These are phyloP conservation scores for Colletotrichum sp. DNA, from an alignment of 2,329 filamentous ascomycete genomes.

Conservation along the genomic window DNA sequence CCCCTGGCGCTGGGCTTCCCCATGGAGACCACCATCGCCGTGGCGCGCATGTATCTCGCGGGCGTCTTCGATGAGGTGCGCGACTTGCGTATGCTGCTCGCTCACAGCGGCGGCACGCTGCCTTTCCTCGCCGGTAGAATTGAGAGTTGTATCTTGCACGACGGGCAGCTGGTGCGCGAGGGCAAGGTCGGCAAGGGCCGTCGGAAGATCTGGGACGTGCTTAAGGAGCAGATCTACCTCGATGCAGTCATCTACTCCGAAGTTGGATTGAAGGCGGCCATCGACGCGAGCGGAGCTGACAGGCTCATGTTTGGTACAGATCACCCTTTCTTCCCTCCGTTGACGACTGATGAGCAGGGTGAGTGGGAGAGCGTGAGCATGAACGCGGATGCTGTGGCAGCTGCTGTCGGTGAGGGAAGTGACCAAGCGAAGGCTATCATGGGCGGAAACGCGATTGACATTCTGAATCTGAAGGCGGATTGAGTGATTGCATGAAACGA, in stretches of 20 bases:
- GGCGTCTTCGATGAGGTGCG: slow-evolving; percentile 82
- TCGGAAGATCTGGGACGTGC: slow-evolving; percentile 59
- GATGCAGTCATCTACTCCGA: slow-evolving; percentile 87
- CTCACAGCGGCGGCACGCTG: slow-evolving; percentile 87
- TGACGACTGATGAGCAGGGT: slow-evolving; percentile 64
- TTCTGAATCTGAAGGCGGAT: slow-evolving; percentile 38
- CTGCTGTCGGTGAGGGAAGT: slow-evolving; percentile 51
- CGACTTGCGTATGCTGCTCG: slow-evolving; percentile 75
- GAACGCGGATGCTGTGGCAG: slow-evolving; percentile 57
- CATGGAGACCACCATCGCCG: slow-evolving; percentile 90
- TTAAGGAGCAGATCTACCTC: slow-evolving; percentile 79
- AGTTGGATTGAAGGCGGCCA: slow-evolving; percentile 73
- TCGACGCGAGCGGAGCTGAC: slow-evolving; percentile 68
- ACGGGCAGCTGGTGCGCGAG: slow-evolving; percentile 72
- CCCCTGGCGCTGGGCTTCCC: slow-evolving; percentile 88
- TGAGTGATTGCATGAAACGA: not conserved
- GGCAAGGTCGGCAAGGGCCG: slow-evolving; percentile 57
- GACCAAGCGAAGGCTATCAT: slow-evolving; percentile 57
- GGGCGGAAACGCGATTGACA: slow-evolving; percentile 62
- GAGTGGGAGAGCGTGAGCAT: slow-evolving; percentile 73
- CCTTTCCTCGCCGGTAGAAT: slow-evolving; percentile 89
- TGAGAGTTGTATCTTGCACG: slow-evolving; percentile 85
- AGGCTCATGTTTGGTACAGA: slow-evolving; percentile 83
- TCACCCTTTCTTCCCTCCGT: slow-evolving; percentile 84
- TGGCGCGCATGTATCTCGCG: slow-evolving; percentile 85